Base-by-base conservation (phyloP, 176 grass and related monocot species). In the Urochloa ruziziensis region DNA sequence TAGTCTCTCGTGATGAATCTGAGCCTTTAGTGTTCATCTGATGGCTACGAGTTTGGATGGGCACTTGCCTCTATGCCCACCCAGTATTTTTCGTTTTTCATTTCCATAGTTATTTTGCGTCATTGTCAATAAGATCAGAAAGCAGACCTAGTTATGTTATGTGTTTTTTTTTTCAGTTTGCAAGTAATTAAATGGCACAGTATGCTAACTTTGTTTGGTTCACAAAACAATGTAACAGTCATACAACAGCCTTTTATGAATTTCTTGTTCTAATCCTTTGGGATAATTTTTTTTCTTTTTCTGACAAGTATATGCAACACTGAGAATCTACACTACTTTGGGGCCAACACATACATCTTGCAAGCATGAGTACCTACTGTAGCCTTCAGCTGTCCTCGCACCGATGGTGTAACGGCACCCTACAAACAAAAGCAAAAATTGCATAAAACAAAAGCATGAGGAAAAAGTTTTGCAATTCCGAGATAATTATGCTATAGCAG, bases 331-430 rank as follows among this genome's bases (percentile, higher is more conserved):
- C 7, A 40, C 67, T 70, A 83, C 70, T 61, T 91, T 17, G 89
- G 40, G 32, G 84, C 84, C 32, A 88, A 68, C 17, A 74, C 66
- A 82, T 78, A 85, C 89, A 87, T 84, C 85, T 91, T 88, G 44
- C 89, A 88, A 77, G 70, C 70, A 85, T 91, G 89, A 71, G 43
- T 42, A 33, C 46, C 85, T 59, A 87, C 56, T 57, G 36, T 49
- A 62, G 60, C 64, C 13, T 19, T 81, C 36, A 88, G 18, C 7
- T 63, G 13, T 37, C 89, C 77, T 59, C 51, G 69, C 64, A 91
- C 77, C 7, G 81, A 81, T 59, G 77, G 28, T 76, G 33, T 81
- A 72, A 74, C 39, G 18, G 73, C 70, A 65, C 65, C 23, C 81
- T 87, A 25, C 18, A 72, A 83, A n/a, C 68, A 30, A 49, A 49